Evolutionary conservation across 202 grass and related monocot species (phyloP), one percentile per base, ranked within the genome.

Genomic region (Schoenoplectus tabernaemontani): DNA sequence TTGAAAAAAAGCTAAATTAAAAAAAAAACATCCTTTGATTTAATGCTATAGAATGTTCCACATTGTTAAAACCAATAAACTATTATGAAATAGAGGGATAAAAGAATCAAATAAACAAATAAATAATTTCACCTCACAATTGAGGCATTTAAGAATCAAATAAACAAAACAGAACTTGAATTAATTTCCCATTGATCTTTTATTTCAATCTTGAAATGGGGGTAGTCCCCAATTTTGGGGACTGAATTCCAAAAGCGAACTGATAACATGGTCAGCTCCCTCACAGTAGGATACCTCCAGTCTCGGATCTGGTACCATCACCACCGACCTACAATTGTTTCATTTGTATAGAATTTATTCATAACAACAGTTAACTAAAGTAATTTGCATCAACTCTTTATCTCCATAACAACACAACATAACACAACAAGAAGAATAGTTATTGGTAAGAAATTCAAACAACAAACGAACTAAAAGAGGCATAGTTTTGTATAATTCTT

Each of bases 231-330:
- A 88, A 47, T 85, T 60, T 6, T 28, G 11, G 24, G 87, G 83
- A 17, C 46, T 28, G 51, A 88, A 88, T 69, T 88, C 73, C 56
- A 80, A 34, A 1, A 88, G 83, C 4, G 87, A 88, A 32, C 73
- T 41, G 33, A 88, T 76, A 57, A 85, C 87, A 56, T 83, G 87
- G 30, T 88, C 87, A 5, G 87, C 87, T 72, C 77, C 83, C 79
- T 83, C 69, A 59, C 78, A 73, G 70, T 83, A 64, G 3, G 78
- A 85, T 44, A 57, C 28, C 46, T 85, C 79, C 62, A 83, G 54
- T 60, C 36, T 72, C 11, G 79, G 82, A 85, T 85, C 86, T 56
- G 86, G 86, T 43, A 88, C 78, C 86, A 88, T 85, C 23, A 88
- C 82, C 19, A 26, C 86, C 17, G 16, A 82, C 82, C 86, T 88